phyloP scores from a whole-genome alignment of 768 basidiomycete species.

The Xanthoconium purpureum region DNA sequence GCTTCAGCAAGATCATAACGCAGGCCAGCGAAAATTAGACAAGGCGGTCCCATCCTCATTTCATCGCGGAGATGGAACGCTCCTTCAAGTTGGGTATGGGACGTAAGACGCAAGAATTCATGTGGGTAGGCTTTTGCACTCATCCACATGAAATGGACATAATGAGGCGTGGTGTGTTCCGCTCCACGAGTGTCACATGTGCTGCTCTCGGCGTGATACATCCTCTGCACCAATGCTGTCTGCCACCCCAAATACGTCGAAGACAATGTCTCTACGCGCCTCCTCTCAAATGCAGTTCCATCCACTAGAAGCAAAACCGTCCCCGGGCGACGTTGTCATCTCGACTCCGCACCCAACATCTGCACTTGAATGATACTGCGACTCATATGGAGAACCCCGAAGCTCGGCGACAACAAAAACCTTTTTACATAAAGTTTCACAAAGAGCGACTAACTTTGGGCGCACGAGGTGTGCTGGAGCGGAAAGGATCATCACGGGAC shows the following conservation, averaged over 20 bases:
- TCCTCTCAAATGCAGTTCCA: background rate
- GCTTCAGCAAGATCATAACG: background rate
- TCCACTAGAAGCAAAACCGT: background rate
- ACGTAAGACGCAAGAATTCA: background rate
- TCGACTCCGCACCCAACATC: constrained; percentile 1
- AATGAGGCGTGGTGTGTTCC: background rate
- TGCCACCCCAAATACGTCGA: background rate
- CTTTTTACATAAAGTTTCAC: constrained; percentile 19
- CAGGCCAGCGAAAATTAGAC: background rate
- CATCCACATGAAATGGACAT: constrained; percentile 2
- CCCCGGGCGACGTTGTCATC: constrained; percentile 5
- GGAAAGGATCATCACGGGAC: constrained; percentile 6
- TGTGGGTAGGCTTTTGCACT: background rate
- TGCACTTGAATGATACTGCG: background rate
- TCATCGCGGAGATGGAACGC: background rate
- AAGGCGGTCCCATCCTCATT: background rate
- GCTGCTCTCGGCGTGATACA: background rate
- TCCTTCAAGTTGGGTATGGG: background rate
- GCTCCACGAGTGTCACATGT: background rate
- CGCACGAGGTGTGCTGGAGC: constrained; percentile 15
- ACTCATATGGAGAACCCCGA: constrained; percentile 18
- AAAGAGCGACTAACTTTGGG: constrained; percentile 10
- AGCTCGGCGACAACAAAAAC: background rate
- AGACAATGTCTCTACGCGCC: background rate
- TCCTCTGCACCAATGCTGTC: background rate